These are phyloP conservation scores for Rhododendron vialii DNA, from an alignment of 148 eudicot genomes.

Conservation along the genomic window DNA sequence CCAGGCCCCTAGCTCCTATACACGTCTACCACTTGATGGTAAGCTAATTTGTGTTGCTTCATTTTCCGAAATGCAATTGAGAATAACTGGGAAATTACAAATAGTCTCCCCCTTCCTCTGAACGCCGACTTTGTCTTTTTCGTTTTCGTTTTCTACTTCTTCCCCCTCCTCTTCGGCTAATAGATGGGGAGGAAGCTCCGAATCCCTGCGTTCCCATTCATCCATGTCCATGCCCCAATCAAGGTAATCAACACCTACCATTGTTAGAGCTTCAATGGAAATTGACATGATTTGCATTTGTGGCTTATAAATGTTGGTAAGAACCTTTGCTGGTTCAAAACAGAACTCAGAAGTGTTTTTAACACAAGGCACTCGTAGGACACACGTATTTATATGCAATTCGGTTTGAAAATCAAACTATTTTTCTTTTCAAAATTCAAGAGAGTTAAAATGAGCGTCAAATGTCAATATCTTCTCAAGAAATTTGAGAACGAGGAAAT, in stretches of 20 bases:
- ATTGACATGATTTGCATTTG: background rate
- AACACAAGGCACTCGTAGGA: background rate
- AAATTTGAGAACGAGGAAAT: background rate
- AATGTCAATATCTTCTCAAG: background rate
- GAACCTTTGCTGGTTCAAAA: too few species aligned
- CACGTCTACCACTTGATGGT: too few species aligned
- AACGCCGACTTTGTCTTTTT: background rate
- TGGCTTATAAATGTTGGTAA: background rate
- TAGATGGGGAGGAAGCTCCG: background rate
- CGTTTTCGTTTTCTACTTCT: background rate
- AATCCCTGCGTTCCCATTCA: background rate
- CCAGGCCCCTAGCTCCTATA: too few species aligned
- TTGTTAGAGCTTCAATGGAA: slow-evolving; percentile 2
- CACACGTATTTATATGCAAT: background rate
- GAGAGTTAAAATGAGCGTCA: background rate
- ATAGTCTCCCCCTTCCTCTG: background rate
- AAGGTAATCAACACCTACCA: background rate
- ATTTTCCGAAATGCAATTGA: background rate
- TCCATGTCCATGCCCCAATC: background rate
- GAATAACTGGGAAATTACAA: background rate
- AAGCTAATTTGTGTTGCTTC: background rate
- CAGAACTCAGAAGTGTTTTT: background rate
- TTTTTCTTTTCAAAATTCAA: background rate
- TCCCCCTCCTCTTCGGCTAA: background rate
- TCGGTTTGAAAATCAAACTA: background rate